Base-by-base conservation (phyloP, 2,329 filamentous ascomycete genomes). In the Aspergillus sp. region DNA sequence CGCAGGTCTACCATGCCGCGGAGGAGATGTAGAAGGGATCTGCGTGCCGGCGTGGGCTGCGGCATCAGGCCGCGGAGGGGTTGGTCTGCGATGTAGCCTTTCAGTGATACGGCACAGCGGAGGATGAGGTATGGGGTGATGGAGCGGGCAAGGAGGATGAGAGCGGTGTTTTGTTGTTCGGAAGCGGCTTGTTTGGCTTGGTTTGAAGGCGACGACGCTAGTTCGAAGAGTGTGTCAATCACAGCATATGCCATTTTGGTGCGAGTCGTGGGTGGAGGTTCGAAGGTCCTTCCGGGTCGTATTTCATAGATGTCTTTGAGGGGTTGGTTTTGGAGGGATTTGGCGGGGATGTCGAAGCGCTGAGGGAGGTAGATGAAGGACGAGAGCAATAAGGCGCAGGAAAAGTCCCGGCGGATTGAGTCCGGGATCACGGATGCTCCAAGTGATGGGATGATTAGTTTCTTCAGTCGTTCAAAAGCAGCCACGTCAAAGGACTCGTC, bases 21-120 rank as follows among this genome's bases (percentile, higher is more conserved):
- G 17, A 98, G 80, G 23, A 93, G 82, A 69, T 91, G 89, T 4
- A 90, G 73, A 10, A 99, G 79, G 72, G 97, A 95, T 63, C 85
- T 88, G 47, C 91, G 85, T 70, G 97, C 91, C 8, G 87, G 89
- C 5, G 91, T 81, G 0, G 94, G 94, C 73, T 95, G 91, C 4
- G 95, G 95, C 87, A 96, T 95, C 53, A 88, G 85, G 0, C 95
- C 93, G 13, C 95, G 85, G 19, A 99, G 81, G 0, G 94, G 93
- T 72, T 97, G 94, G 74, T 99, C 95, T 4, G 92, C 91, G 49
- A 96, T 88, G 72, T 96, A 98, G 0, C 89, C 83, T 58, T 91
- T 88, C n/a, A 98, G 78, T 0, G 91, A 88, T 15, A 97, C 81
- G 0, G 91, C 92, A 12, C 90, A 87, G 2, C 95, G 88, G 2